Evolutionary conservation across 1,284 basidiomycete species (phyloP).

Genomic region (Cryptococcus sp.): DNA sequence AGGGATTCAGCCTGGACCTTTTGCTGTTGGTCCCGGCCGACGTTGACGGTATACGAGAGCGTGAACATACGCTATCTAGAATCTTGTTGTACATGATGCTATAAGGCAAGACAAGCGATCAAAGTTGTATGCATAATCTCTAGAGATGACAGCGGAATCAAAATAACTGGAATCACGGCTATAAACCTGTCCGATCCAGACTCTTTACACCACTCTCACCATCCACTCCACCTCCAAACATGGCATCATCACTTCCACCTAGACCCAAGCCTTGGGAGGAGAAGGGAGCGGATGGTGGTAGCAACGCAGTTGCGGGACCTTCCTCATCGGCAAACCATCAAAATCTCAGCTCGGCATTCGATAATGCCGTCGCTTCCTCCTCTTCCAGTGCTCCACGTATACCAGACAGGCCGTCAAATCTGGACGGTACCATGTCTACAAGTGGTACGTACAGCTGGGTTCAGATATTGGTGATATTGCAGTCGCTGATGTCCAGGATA

Average conservation of each 20-base stretch:
- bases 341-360: conserved; percentile 15
- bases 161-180: too few species aligned
- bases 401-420: conserved; percentile 36
- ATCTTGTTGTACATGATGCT: too few species aligned
- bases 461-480: neutral
- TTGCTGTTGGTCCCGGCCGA: neutral
- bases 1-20: conserved; percentile 1
- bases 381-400: conserved; percentile 27
- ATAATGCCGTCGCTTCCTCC: conserved; percentile 23
- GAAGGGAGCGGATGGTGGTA: neutral
- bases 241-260: conserved; percentile 32
- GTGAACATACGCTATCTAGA: too few species aligned
- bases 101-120: too few species aligned
- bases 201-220: too few species aligned
- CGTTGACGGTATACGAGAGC: too few species aligned
- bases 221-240: neutral
- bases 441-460: neutral
- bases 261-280: conserved; percentile 43
- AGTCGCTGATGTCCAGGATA: neutral
- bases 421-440: conserved; percentile 10
- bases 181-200: too few species aligned
- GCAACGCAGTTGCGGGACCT: conserved; percentile 13
- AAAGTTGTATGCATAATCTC: too few species aligned
- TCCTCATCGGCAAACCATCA: conserved; percentile 5
- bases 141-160: too few species aligned